Evolutionary conservation across 2,329 filamentous ascomycete species (phyloP).

Genomic region (Stromatinia cepivora): DNA sequence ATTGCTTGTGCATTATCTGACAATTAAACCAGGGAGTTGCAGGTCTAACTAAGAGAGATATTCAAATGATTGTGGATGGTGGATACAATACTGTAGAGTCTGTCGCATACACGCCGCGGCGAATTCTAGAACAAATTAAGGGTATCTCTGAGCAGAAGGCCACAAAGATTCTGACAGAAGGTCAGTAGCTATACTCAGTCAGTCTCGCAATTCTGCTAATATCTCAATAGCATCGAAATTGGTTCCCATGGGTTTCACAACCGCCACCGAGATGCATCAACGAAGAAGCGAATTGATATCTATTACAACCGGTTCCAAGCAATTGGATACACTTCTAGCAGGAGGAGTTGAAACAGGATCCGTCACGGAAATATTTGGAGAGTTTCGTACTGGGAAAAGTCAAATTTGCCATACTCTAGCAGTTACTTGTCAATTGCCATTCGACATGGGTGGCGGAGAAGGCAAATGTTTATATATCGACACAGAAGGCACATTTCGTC

Average conservation of each 20-base stretch:
- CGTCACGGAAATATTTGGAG: constrained; percentile 96
- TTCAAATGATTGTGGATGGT: constrained; percentile 87
- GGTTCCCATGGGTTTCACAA: constrained; percentile 98
- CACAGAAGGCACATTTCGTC: constrained; percentile 95
- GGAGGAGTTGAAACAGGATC: constrained; percentile 96
- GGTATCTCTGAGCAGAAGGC: constrained; percentile 98
- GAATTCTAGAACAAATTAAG: constrained; percentile 90
- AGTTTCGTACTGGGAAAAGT: constrained; percentile 97
- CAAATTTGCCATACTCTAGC: constrained; percentile 99
- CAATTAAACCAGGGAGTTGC: constrained; percentile 67
- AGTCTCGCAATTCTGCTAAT: constrained; percentile 8
- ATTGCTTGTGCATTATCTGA: not conserved
- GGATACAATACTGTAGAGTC: constrained; percentile 95
- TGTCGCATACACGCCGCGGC: constrained; percentile 85
- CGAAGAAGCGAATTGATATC: constrained; percentile 95
- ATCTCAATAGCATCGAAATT: constrained; percentile 75
- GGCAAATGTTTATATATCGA: constrained; percentile 99
- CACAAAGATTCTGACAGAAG: constrained; percentile 84
- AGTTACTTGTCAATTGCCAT: constrained; percentile 94
- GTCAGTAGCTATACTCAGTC: constrained; percentile 47
- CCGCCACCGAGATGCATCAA: constrained; percentile 98
- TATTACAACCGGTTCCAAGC: constrained; percentile 96
- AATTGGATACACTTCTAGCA: constrained; percentile 90
- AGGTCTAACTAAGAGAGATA: constrained; percentile 90
- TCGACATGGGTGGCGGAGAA: constrained; percentile 98